Base-by-base conservation (phyloP, 164 flowering plant species). In the Berberis vulgaris region DNA sequence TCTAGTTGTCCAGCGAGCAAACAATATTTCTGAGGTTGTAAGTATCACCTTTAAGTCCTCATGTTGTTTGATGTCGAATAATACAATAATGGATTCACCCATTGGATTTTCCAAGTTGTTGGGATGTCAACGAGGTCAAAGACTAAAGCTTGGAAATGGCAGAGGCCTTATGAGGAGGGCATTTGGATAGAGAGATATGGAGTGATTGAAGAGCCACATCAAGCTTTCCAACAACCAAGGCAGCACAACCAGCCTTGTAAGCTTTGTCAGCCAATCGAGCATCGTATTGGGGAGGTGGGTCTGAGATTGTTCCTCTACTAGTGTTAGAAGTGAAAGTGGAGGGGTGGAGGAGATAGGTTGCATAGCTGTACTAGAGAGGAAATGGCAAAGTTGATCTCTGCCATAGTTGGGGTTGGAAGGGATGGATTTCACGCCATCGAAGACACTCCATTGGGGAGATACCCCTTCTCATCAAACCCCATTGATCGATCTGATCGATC, bases 101-200 rank as follows among this genome's bases (percentile, higher is more conserved):
- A 38, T 26, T 38, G 9, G 64, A 53, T 46, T 67, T 60, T 39
- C 61, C 52, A 54, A 82, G 82, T 44, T 83, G 89, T 69, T 77
- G 83, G 49, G 97, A 79, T 3, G 91, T 76, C 41, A 78, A 66
- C 40, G 88, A 80, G 45, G 86, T 85, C 59, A 83, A 84, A 53
- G 92, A 83, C 60, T 78, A 85, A 67, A 91, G 81, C 80, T 88
- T 88, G 40, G 86, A 75, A 39, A 88, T 72, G 44, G 93, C 92
- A 67, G 83, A 77, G 41, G 83, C 71, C 69, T 75, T 82, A 26
- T 85, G 80, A 62, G 97, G 91, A 5, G 92, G 95, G 74, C 92
- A 88, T 49, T 81, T 85, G 55, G 88, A 77, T 38, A 91, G 86
- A 55, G 92, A 74, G 12, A 77, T 10, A 44, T 82, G 80, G 67